These are phyloP conservation scores for Clitopilus passeckerianus DNA, from an alignment of 768 basidiomycete species.

Conservation along the genomic window DNA sequence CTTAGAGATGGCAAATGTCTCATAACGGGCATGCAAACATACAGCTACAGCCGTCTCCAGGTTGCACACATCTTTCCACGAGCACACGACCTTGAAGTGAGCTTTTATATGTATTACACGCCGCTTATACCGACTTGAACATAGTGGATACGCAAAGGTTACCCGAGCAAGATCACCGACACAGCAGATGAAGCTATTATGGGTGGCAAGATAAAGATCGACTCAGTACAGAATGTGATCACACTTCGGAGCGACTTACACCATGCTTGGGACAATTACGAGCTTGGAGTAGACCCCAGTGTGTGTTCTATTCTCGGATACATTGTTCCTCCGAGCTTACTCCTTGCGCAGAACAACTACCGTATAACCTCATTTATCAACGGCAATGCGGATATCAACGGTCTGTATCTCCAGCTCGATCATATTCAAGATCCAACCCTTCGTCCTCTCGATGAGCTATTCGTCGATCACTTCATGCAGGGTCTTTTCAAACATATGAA, in stretches of 20 bases:
- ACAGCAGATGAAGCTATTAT: neutral
- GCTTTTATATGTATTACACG: neutral
- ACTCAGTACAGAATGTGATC: slow-evolving; percentile 15
- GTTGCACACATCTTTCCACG: slow-evolving; percentile 11
- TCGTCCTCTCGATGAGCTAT: slow-evolving; percentile 4
- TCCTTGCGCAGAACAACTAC: slow-evolving; percentile 19
- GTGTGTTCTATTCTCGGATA: slow-evolving; percentile 5
- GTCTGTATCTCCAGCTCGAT: slow-evolving; percentile 16
- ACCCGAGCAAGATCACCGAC: slow-evolving; percentile 11
- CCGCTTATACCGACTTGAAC: neutral
- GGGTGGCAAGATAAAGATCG: slow-evolving; percentile 11
- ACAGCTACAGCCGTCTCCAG: slow-evolving; percentile 9
- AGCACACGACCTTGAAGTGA: slow-evolving; percentile 2
- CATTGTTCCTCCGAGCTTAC: neutral
- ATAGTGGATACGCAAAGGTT: slow-evolving; percentile 13
- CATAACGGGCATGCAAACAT: neutral
- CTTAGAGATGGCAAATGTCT: neutral
- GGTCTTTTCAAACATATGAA: neutral
- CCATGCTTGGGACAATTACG: slow-evolving; percentile 15
- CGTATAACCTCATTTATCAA: slow-evolving; percentile 21
- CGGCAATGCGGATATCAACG: slow-evolving; percentile 19
- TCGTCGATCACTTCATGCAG: slow-evolving; percentile 4
- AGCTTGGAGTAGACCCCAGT: slow-evolving; percentile 15
- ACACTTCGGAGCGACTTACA: slow-evolving; percentile 14
- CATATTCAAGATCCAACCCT: slow-evolving; percentile 15